These are phyloP conservation scores for Lasiodiplodia sp. DNA, from an alignment of 2,329 filamentous ascomycete species.

Conservation along the genomic window DNA sequence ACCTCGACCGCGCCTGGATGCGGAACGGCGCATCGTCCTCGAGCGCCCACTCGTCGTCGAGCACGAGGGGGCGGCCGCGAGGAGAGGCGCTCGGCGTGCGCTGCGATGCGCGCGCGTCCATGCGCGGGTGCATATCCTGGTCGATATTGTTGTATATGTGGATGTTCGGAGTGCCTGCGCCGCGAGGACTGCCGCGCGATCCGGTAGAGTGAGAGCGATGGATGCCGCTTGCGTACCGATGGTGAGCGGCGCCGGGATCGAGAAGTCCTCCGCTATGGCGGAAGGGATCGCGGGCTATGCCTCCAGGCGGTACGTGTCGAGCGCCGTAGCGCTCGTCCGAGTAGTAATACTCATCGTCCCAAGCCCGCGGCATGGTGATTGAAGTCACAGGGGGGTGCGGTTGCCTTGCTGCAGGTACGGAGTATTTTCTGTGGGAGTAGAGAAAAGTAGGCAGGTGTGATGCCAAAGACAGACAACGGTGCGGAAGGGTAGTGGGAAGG, in stretches of 20 bases:
- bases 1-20: constrained; percentile 29
- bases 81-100: constrained; percentile 36
- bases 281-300: constrained; percentile 30
- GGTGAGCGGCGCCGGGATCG: constrained; percentile 37
- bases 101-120: constrained; percentile 44
- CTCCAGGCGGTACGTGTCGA: constrained; percentile 14
- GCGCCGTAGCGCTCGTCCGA: constrained; percentile 2
- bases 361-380: constrained; percentile 18
- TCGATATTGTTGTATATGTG: constrained; percentile 56
- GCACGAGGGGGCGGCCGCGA: constrained; percentile 37
- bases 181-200: constrained; percentile 50
- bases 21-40: constrained; percentile 44
- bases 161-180: constrained; percentile 52
- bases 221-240: constrained; percentile 38
- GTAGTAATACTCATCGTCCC: constrained; percentile 17
- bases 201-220: constrained; percentile 55
- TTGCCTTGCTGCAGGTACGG: constrained; percentile 8
- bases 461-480: background rate
- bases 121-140: constrained; percentile 46
- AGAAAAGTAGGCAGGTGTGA: background rate
- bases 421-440: background rate
- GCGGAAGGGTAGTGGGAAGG: background rate
- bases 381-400: background rate
- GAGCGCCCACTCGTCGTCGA: constrained; percentile 45
- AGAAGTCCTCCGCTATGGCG: constrained; percentile 40